Conservation (phyloP, 441 rosid species). For the Melastoma candidum region DNA sequence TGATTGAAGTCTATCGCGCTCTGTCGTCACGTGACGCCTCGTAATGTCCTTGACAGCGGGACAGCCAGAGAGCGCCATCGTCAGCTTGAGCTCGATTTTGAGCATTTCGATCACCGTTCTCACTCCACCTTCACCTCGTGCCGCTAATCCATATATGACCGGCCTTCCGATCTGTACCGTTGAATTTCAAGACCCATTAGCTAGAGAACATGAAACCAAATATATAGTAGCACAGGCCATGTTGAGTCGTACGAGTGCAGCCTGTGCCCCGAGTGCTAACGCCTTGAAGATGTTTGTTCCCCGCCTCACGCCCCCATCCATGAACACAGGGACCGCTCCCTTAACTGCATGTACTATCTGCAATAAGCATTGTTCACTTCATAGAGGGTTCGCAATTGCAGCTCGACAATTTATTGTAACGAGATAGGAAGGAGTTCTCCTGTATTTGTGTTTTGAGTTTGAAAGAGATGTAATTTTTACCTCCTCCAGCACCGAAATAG, state of each 20-base stretch:
- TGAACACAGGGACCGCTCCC: slow-evolving; percentile 59
- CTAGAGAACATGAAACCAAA: neutral
- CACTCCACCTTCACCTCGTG: slow-evolving; percentile 62
- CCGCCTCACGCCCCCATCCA: slow-evolving; percentile 82
- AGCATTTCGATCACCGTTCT: slow-evolving; percentile 58
- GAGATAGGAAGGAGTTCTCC: slow-evolving; percentile 1
- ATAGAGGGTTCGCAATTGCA: slow-evolving; percentile 1
- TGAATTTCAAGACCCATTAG: neutral
- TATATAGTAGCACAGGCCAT: neutral
- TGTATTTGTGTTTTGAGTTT: no score
- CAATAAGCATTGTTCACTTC: slow-evolving; percentile 3
- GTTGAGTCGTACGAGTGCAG: slow-evolving; percentile 50
- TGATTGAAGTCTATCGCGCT: slow-evolving; percentile 29
- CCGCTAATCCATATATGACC: slow-evolving; percentile 60
- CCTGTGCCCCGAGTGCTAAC: slow-evolving; percentile 76
- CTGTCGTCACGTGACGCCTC: slow-evolving; percentile 45
- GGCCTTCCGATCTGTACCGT: slow-evolving; percentile 71
- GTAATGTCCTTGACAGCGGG: slow-evolving; percentile 48
- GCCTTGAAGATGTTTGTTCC: slow-evolving; percentile 93
- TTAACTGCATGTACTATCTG: slow-evolving; percentile 61
- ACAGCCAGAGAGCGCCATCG: slow-evolving; percentile 82
- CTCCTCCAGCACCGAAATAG: slow-evolving; percentile 32
- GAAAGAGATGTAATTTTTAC: slow-evolving; percentile 7
- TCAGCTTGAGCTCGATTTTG: slow-evolving; percentile 62
- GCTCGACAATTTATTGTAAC: no score